Percentiles rank a stretch among this genome's conserved stretches.
phyloP scores from a whole-genome alignment of 345 rosid genomes.

The Tarenaya hassleriana region DNA sequence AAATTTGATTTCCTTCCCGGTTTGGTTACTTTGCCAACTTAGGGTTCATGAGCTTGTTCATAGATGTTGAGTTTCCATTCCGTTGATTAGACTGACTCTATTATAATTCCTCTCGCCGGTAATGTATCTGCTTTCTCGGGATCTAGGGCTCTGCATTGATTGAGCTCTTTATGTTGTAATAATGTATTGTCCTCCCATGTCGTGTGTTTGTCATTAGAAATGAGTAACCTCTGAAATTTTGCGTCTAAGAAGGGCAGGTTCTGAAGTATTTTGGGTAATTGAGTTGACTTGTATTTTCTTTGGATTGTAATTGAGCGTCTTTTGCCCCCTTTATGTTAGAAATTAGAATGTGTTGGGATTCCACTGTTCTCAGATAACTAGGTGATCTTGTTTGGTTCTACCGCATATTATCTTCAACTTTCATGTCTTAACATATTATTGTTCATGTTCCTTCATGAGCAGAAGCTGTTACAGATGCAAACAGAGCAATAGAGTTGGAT shows the following conservation, averaged over 20 bases:
- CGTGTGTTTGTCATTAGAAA: too few relatives aligned
- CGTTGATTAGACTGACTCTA: neutral
- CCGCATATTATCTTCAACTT: neutral
- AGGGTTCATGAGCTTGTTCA: constrained; percentile 1
- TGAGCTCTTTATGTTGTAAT: too few relatives aligned
- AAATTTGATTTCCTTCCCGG: neutral
- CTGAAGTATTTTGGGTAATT: too few relatives aligned
- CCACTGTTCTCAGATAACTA: too few relatives aligned
- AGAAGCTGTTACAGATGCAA: constrained; percentile 79
- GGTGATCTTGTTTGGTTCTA: neutral
- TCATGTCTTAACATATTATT: neutral
- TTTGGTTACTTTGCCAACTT: neutral
- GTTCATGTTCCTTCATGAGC: constrained; percentile 20
- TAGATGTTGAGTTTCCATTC: neutral
- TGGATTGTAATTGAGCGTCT: too few relatives aligned
- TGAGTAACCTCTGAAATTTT: too few relatives aligned
- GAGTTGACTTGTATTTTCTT: too few relatives aligned
- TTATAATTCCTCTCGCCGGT: neutral
- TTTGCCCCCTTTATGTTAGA: too few relatives aligned
- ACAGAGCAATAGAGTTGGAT: constrained; percentile 62
- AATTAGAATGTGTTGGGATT: too few relatives aligned
- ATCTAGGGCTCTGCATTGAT: too few relatives aligned
- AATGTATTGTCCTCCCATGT: too few relatives aligned
- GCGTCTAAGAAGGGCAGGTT: too few relatives aligned
- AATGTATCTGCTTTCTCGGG: neutral